Evolutionary conservation across 1,284 basidiomycete genomes (phyloP), one percentile per base, ranked within the genome.

Genomic region (Peniophora sp.): DNA sequence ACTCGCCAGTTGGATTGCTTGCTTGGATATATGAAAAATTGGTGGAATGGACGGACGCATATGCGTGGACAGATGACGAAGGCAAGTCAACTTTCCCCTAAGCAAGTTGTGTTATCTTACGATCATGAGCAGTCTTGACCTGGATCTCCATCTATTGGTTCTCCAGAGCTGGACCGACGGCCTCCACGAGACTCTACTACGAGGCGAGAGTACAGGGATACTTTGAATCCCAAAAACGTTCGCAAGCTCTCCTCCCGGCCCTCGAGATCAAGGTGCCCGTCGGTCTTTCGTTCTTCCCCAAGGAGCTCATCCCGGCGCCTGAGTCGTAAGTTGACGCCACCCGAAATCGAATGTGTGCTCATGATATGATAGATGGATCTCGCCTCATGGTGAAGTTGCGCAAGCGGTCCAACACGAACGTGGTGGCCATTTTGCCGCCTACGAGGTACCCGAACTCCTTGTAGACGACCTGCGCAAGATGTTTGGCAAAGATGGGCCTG

Each of bases 11-110:
- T 11, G 78, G 74, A 0, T 61, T 84, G 12, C 67, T 83, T 2
- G 75, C 73, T 6, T 83, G 81, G 78, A 75, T 83, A 20, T 81
- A 80, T 52, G 79, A 82, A 55, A 82, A 83, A 53, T 62, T 82
- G 1, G 65, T 72, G 2, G 56, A 58, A 19, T 81, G 76, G 75
- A 70, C 74, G 0, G 79, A 81, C 54, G 53, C 57, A 1, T 81
- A 78, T 56, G 62, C 63, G 1, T 81, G 76, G 75, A 64, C 66
- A 2, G 74, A 79, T 49, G 77, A 80, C 32, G 78, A 79, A 66
- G 64, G 75, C n/a, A n/a, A n/a, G n/a, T 16, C 36, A 10, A 38
- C 12, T 14, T 35, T n/a, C 27, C 20, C 27, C 47, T 38, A 10
- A 23, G 11, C 14, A 27, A 27, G 11, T 32, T 2, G 12, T 6